These are phyloP conservation scores for Aspergillus pseudoglaucus DNA, from an alignment of 2,329 filamentous ascomycete genomes.

Conservation along the genomic window DNA sequence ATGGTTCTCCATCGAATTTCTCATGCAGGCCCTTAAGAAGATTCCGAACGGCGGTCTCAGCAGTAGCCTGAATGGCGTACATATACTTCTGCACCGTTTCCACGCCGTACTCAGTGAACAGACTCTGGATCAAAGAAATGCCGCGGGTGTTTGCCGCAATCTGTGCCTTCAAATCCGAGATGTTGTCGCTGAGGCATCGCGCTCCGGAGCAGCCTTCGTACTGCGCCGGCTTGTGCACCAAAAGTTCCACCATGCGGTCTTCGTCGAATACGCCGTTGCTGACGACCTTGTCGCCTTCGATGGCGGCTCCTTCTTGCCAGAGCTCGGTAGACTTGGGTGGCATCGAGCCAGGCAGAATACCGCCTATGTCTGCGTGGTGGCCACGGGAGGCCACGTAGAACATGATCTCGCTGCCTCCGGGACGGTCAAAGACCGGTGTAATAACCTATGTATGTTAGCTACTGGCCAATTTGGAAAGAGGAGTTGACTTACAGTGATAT, in stretches of 20 bases:
- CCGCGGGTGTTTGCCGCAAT: conserved; percentile 83
- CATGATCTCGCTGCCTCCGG: conserved; percentile 60
- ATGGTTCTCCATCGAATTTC: conserved; percentile 62
- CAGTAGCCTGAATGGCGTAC: conserved; percentile 73
- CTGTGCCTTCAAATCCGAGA: conserved; percentile 81
- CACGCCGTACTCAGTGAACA: conserved; percentile 73
- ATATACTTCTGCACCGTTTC: conserved; percentile 77
- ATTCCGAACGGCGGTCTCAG: conserved; percentile 66
- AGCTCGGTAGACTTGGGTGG: conserved; percentile 51
- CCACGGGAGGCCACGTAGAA: conserved; percentile 77
- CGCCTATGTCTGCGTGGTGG: conserved; percentile 79
- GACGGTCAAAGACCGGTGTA: conserved; percentile 65
- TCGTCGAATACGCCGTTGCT: conserved; percentile 74
- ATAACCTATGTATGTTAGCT: conserved; percentile 42
- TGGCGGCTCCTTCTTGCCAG: conserved; percentile 43
- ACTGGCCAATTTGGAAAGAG: neutral
- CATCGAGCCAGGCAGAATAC: conserved; percentile 77
- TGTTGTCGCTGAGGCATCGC: conserved; percentile 71
- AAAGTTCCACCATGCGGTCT: conserved; percentile 62
- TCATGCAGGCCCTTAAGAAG: conserved; percentile 66
- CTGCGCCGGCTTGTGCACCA: conserved; percentile 67
- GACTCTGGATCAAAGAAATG: conserved; percentile 65
- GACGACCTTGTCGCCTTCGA: conserved; percentile 56
- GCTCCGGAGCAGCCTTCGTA: conserved; percentile 73
- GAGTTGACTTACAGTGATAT: conserved; percentile 55